Conservation (phyloP, 352 stramenopile genomes). For the Phytophthora melonis region DNA sequence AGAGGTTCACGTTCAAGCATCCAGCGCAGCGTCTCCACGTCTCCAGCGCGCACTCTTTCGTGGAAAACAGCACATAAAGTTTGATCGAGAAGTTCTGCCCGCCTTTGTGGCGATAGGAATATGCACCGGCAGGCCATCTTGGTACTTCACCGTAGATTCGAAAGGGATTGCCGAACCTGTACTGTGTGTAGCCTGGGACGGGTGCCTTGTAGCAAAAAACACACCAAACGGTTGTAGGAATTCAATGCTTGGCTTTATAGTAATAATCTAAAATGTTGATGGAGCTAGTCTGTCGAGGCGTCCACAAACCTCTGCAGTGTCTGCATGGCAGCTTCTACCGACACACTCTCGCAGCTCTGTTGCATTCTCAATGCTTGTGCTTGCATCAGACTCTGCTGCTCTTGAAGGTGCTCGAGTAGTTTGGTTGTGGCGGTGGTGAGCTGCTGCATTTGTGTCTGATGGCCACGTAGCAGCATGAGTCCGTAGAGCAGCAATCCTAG, state of each 20-base stretch:
- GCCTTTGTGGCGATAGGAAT: background rate
- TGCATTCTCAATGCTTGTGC: conserved; percentile 23
- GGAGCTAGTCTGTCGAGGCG: conserved; percentile 25
- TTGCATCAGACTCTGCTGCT: conserved; percentile 35
- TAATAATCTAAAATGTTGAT: conserved; percentile 27
- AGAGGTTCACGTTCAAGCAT: conserved; percentile 2
- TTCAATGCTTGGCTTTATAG: conserved; percentile 18
- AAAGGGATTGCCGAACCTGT: background rate
- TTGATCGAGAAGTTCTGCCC: background rate
- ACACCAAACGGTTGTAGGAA: too few relatives aligned
- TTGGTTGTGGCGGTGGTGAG: conserved; percentile 47
- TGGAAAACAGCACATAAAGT: background rate
- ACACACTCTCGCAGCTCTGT: conserved; percentile 36
- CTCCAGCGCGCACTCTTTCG: background rate
- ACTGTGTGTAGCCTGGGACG: too few relatives aligned
- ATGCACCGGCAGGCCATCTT: background rate
- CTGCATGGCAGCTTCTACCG: conserved; percentile 34
- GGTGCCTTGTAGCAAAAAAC: too few relatives aligned
- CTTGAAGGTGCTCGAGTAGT: conserved; percentile 46
- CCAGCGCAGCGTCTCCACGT: background rate
- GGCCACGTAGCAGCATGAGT: conserved; percentile 46
- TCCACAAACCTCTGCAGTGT: conserved; percentile 42
- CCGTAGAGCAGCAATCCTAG: conserved; percentile 48
- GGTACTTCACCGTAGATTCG: background rate
- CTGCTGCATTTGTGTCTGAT: conserved; percentile 58